A percentile compares a stretch with the other conserved stretches of the same genome.
These are phyloP conservation scores for Porodaedalea pini DNA, from an alignment of 1,284 basidiomycete species.

Conservation along the genomic window DNA sequence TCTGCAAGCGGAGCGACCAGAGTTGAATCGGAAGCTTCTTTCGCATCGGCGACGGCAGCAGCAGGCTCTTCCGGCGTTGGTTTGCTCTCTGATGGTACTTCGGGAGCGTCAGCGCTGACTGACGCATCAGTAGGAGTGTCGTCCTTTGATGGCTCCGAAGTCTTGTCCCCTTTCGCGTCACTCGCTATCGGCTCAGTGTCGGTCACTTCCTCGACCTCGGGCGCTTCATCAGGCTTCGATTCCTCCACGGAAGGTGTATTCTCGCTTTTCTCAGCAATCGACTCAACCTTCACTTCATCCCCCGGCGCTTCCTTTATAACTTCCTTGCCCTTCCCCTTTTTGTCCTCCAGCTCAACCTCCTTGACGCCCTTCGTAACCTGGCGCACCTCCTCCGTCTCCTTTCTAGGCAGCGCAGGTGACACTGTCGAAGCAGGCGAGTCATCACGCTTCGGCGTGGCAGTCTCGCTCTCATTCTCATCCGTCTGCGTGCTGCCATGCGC, in stretches of 20 bases:
- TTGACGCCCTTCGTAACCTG: slow-evolving; percentile 68
- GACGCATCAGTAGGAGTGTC: not conserved
- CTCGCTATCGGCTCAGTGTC: not conserved
- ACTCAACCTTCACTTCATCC: not conserved
- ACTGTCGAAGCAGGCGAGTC: slow-evolving; percentile 15
- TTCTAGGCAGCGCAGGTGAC: slow-evolving; percentile 21
- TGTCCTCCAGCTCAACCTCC: slow-evolving; percentile 58
- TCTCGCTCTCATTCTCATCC: slow-evolving; percentile 23
- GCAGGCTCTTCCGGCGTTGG: not conserved
- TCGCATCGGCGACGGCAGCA: not conserved
- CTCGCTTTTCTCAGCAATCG: not conserved
- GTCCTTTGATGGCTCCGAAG: not conserved
- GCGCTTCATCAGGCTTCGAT: not conserved
- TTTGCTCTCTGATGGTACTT: not conserved
- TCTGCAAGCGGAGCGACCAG: not conserved
- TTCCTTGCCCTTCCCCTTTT: slow-evolving; percentile 21
- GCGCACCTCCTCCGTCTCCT: slow-evolving; percentile 53
- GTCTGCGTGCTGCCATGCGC: slow-evolving; percentile 25
- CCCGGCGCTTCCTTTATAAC: not conserved
- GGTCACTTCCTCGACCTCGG: not conserved
- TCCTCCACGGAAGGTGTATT: too few species aligned
- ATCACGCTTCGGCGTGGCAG: slow-evolving; percentile 22
- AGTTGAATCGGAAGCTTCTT: not conserved
- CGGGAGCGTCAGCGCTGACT: not conserved
- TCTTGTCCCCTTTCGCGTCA: not conserved